A percentile compares a stretch with the other conserved stretches of the same genome.
phyloP scores from a whole-genome alignment of 129 eudicot genomes.

The Chrysanthemum seticuspe region DNA sequence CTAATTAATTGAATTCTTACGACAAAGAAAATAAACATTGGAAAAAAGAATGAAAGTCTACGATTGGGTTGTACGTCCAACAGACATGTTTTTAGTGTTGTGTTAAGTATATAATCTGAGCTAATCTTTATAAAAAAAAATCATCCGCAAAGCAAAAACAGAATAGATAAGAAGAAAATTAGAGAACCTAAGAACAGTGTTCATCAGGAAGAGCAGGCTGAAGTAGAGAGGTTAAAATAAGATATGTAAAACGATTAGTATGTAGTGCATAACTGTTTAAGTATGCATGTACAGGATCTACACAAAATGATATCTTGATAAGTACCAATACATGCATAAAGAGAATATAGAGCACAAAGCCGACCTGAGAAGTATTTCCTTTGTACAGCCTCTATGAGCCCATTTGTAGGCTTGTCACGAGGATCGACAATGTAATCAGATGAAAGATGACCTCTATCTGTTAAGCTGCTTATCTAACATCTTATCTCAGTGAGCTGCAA shows the following conservation, averaged over 20 bases:
- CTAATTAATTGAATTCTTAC: too few relatives aligned
- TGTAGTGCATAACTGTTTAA: constrained; percentile 18
- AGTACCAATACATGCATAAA: constrained; percentile 72
- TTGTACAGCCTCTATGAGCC: constrained; percentile 60
- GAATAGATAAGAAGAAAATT: not conserved
- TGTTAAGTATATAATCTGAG: not conserved
- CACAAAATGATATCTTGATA: constrained; percentile 65
- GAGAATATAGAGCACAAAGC: constrained; percentile 84
- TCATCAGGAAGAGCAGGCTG: constrained; percentile 16
- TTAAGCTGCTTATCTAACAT: constrained; percentile 56
- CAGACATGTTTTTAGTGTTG: constrained; percentile 5
- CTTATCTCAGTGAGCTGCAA: constrained; percentile 89
- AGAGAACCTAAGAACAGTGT: not conserved
- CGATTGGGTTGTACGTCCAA: not conserved
- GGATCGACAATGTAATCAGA: constrained; percentile 60
- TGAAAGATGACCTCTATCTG: constrained; percentile 39
- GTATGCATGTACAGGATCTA: constrained; percentile 7
- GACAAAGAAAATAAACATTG: too few relatives aligned
- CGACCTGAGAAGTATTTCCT: constrained; percentile 85
- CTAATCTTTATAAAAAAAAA: not conserved
- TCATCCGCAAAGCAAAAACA: constrained; percentile 10
- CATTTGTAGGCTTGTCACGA: constrained; percentile 53
- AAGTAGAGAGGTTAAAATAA: not conserved
- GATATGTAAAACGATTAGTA: constrained; percentile 7
- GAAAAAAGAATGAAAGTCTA: not conserved